Evolutionary conservation across 805 yeast genomes (phyloP), one percentile per base, ranked within the genome.

Genomic region (Barnettozyma sucrosica): DNA sequence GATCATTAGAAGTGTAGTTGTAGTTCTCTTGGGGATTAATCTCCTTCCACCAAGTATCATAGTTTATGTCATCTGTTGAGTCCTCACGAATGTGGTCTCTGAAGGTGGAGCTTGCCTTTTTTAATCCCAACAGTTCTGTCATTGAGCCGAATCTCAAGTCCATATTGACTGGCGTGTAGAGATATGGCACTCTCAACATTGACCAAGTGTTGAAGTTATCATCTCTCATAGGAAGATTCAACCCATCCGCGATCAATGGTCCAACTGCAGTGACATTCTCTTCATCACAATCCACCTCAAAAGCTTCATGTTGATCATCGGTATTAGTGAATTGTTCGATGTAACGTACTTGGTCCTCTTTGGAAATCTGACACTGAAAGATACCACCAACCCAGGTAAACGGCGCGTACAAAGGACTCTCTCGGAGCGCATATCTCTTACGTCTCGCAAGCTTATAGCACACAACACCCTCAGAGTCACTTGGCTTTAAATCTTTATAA

Each of bases 391-490:
- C 76, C 65, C 77, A 76, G 0, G 80, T 72, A 18, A 71, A 66
- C 0, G 89, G 87, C 14, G 77, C 65, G 55, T 70, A 80, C 7
- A 79, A 57, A 1, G 75, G 69, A 10, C 72, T 44, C 25, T 70
- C 62, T 43, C 79, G 66, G 11, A 59, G 60, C 0, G 78, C 76
- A 55, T 76, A 81, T 52, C 75, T 72, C 52, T 74, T 72, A 37
- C 81, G 68, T 54, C 89, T 70, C 62, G 78, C 85, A 48, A 82
- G 59, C 48, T 81, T 79, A 55, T 73, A 81, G 49, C 86, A 81
- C 11, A 63, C 67, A 47, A 68, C 53, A 36, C 57, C 55, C 3
- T 44, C 40, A 3, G 60, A 18, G 42, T 64, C 60, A 1, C 40
- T 41, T 1, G 28, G 28, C 19, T 53, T 51, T 14, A 53, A 30